Evolutionary conservation across 2,329 filamentous ascomycete species (phyloP).

Genomic region (Didymosphaeria variabile): DNA sequence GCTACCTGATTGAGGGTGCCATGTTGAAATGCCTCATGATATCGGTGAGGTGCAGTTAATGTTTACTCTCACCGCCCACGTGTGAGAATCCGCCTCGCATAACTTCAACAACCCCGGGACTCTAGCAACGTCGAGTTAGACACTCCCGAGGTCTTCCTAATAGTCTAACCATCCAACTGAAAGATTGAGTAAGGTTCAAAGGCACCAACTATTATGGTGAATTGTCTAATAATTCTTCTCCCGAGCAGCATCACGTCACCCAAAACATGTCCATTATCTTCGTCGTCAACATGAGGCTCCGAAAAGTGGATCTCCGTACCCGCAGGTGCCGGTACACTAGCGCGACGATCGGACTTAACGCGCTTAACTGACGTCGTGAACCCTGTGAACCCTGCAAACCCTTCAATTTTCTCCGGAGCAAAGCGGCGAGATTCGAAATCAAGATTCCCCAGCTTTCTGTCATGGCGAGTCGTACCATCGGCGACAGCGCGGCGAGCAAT

Average conservation of each 20-base stretch:
- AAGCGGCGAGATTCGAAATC: slow-evolving; percentile 14
- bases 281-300: slow-evolving; percentile 4
- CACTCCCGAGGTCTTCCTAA: no score
- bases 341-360: slow-evolving; percentile 5
- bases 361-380: slow-evolving; percentile 1
- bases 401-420: slow-evolving; percentile 6
- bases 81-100: neutral
- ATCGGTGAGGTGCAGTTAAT: neutral
- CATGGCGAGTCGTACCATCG: neutral
- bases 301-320: slow-evolving; percentile 5
- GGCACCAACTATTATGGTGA: no score
- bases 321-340: slow-evolving; percentile 3
- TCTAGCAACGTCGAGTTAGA: no score
- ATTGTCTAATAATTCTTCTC: neutral
- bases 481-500: slow-evolving; percentile 3
- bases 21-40: neutral
- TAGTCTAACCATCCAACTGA: neutral
- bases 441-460: neutral
- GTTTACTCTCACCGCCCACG: neutral
- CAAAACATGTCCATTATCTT: neutral
- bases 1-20: neutral
- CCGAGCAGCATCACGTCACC: neutral
- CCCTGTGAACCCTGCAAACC: slow-evolving; percentile 6
- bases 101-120: neutral
- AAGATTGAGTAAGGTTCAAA: neutral